phyloP scores from a whole-genome alignment of 305 asterid genomes.

The Solanum hybrid region DNA sequence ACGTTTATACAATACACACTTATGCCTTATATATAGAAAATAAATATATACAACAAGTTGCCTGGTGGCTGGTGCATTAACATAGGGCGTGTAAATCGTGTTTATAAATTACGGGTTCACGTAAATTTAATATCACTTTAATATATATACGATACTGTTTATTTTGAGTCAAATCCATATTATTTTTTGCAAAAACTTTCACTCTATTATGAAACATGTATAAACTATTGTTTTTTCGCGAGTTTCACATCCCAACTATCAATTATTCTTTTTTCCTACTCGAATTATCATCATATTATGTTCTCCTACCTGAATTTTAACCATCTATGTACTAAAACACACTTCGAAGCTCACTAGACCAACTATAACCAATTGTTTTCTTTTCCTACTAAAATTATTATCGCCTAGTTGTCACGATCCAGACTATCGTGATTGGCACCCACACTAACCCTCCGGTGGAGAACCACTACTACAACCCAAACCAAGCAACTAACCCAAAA shows the following conservation, averaged over 20 bases:
- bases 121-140: not conserved
- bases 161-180: not conserved
- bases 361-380: not conserved
- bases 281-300: not conserved
- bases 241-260: rapidly evolving
- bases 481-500: too few species aligned
- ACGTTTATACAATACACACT: not conserved
- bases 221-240: not conserved
- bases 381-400: not conserved
- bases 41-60: not conserved
- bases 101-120: not conserved
- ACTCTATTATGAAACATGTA: not conserved
- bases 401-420: too few species aligned
- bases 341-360: not conserved
- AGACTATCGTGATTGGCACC: too few species aligned
- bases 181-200: not conserved
- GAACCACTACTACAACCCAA: too few species aligned
- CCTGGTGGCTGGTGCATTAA: not conserved
- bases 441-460: too few species aligned
- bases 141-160: rapidly evolving
- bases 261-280: not conserved
- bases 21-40: not conserved
- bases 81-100: not conserved
- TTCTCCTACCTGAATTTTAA: not conserved
- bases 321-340: not conserved